Evolutionary conservation across 176 grass and related monocot genomes (phyloP), one percentile per base, ranked within the genome.

Genomic region (Rhynchospora tenuis): DNA sequence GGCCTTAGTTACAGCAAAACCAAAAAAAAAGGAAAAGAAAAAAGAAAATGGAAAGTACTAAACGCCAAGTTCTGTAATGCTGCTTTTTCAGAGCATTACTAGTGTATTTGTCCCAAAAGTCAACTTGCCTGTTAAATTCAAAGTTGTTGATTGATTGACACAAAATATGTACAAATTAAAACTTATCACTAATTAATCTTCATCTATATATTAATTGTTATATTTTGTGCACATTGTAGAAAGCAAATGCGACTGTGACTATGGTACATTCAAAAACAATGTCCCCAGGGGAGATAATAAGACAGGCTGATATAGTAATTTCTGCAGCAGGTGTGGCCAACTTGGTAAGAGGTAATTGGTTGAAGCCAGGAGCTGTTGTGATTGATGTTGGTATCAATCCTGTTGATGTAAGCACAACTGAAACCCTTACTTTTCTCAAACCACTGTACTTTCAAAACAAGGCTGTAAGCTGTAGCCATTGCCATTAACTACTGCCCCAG

Each of bases 321-420:
- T 85, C 93, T 47, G 96, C 96, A 86, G 93, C 82, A 91, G 96
- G 96, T 82, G 91, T 98, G 61, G 93, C 88, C 63, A 91, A 95
- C 33, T 86, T 98, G 83, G 91, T 98, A 27, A 93, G 96, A 84
- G 96, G 86, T 58, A 90, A 83, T 87, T 98, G 96, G 96, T 91
- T 98, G 83, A 98, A 98, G 72, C 89, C 96, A 59, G 93, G 93
- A 27, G 93, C 96, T 10, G 83, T 92, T 64, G 90, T 98, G 79
- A 91, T 98, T 88, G 96, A 98, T 90, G 96, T 93, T 59, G 96
- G 96, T 67, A 98, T 98, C 88, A 98, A 98, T 75, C 89, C 93
- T 24, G 86, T 98, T 86, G 93, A 98, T 89, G 93, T 95, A 93
- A 93, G 91, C 7, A 46, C 24, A 50, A 51, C 59, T 59, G 9